Conservation (phyloP, 768 basidiomycete genomes). For the Dioszegia aurantiaca region DNA sequence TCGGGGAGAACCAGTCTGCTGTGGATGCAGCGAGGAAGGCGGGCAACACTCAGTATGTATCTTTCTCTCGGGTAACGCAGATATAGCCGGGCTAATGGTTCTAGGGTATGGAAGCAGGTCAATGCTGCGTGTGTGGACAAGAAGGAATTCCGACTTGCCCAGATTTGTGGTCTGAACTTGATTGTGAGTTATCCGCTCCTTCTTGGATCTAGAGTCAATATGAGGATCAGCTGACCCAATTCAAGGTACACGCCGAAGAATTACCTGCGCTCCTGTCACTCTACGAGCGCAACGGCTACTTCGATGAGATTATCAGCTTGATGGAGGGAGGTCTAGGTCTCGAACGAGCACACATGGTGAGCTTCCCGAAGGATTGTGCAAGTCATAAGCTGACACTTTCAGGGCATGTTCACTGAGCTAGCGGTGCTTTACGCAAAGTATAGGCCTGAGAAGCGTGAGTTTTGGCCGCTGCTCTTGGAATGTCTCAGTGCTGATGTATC, state of each 20-base stretch:
- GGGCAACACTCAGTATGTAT: conserved; percentile 88
- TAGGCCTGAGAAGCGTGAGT: conserved; percentile 80
- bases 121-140: conserved; percentile 98
- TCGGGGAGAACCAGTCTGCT: conserved; percentile 95
- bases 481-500: conserved; percentile 12
- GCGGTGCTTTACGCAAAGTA: conserved; percentile 92
- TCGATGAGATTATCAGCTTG: conserved; percentile 86
- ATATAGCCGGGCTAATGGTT: neutral
- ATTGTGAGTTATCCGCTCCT: conserved; percentile 66
- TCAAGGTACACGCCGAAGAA: conserved; percentile 44
- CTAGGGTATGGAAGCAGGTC: conserved; percentile 99
- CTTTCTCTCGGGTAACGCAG: neutral
- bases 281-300: conserved; percentile 88
- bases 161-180: conserved; percentile 98
- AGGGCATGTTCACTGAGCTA: conserved; percentile 92
- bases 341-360: conserved; percentile 80
- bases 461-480: conserved; percentile 15
- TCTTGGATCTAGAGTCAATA: neutral
- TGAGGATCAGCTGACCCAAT: neutral
- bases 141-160: conserved; percentile 91
- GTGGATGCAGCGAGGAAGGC: conserved; percentile 99
- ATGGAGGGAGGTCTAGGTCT: conserved; percentile 93
- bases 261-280: conserved; percentile 64
- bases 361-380: conserved; percentile 1
- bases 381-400: conserved; percentile 16